Percentiles rank a stretch among this genome's conserved stretches.
Evolutionary conservation across 2,329 filamentous ascomycete genomes (phyloP).

Genomic region (Aureobasidium sp.): DNA sequence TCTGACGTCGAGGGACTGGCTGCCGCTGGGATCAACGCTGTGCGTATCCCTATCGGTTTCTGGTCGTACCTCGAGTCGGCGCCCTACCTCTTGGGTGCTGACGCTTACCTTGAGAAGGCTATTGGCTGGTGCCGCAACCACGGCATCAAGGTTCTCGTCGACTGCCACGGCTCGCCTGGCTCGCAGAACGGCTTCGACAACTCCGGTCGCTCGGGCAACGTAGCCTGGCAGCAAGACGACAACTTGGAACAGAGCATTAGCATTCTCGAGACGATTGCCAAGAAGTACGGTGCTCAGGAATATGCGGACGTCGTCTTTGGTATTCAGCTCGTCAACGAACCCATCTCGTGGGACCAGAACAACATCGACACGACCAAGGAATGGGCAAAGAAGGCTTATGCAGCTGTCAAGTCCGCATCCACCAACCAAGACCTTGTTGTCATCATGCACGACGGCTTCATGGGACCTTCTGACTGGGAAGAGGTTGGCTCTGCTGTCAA

Average conservation of each 20-base stretch:
- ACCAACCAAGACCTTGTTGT: conserved; percentile 28
- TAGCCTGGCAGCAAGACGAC: conserved; percentile 14
- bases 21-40: conserved; percentile 30
- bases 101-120: conserved; percentile 35
- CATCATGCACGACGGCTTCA: conserved; percentile 34
- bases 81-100: conserved; percentile 39
- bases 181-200: conserved; percentile 19
- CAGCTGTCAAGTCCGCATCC: conserved; percentile 23
- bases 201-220: conserved; percentile 15
- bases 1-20: conserved; percentile 35
- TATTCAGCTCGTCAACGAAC: conserved; percentile 38
- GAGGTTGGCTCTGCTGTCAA: conserved; percentile 21
- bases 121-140: conserved; percentile 19
- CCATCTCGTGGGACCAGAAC: conserved; percentile 29
- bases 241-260: conserved; percentile 27
- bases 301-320: conserved; percentile 36
- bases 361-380: conserved; percentile 26
- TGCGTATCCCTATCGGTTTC: conserved; percentile 46
- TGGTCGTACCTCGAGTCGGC: conserved; percentile 41
- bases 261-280: conserved; percentile 31
- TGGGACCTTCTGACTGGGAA: conserved; percentile 25
- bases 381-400: conserved; percentile 30
- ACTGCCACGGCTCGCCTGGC: conserved; percentile 80
- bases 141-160: conserved; percentile 41
- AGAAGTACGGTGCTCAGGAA: conserved; percentile 30